phyloP scores from a whole-genome alignment of 306 rosid genomes.

The Lotus japonicus region DNA sequence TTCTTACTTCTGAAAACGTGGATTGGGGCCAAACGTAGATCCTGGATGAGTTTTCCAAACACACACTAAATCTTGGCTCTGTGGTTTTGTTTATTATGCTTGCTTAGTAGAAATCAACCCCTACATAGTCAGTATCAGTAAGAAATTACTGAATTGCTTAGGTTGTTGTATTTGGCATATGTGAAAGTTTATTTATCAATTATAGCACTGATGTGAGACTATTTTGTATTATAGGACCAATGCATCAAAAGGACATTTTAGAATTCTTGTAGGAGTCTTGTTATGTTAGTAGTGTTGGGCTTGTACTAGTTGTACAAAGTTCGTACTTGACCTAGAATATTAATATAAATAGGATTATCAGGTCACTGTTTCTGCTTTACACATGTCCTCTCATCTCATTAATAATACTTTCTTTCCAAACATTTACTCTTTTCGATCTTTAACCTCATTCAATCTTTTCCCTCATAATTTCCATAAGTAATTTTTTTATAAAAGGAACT shows the following conservation, averaged over 20 bases:
- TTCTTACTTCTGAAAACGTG: too few relatives aligned
- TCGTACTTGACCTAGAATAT: background rate
- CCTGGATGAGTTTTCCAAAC: too few relatives aligned
- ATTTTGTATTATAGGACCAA: background rate
- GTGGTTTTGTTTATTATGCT: background rate
- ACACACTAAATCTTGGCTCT: too few relatives aligned
- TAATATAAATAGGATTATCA: background rate
- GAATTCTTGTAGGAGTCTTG: background rate
- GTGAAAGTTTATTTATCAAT: background rate
- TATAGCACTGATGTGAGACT: background rate
- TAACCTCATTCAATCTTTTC: background rate
- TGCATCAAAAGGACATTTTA: background rate
- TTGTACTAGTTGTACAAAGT: background rate
- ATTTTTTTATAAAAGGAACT: background rate
- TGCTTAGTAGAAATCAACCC: background rate
- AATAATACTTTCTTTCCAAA: background rate
- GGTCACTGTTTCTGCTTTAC: background rate
- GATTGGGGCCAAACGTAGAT: too few relatives aligned
- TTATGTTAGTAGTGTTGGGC: background rate
- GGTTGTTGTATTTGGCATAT: background rate
- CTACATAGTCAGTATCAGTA: background rate
- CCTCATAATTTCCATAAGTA: background rate
- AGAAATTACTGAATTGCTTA: background rate
- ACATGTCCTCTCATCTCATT: background rate
- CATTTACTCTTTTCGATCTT: background rate